These are phyloP conservation scores for Candida yuanshanica DNA, from an alignment of 805 yeast species.

Conservation along the genomic window DNA sequence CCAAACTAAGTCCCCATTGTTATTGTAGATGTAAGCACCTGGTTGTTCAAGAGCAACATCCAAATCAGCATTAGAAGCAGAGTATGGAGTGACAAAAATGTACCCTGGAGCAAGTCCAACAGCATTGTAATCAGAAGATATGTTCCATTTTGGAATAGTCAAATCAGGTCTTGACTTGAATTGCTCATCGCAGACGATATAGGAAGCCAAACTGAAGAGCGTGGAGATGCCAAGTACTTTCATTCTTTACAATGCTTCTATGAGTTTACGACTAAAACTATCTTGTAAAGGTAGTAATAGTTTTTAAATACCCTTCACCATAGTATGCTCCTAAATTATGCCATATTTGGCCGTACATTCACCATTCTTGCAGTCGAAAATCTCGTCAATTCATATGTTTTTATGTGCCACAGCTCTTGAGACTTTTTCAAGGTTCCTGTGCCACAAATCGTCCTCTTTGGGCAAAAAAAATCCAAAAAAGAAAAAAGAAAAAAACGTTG, in stretches of 20 bases:
- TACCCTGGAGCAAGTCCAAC: conserved; percentile 21
- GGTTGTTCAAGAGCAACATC: conserved; percentile 27
- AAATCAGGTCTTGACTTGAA: conserved; percentile 33
- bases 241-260: background rate
- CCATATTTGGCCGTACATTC: too few species aligned
- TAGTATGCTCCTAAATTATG: too few species aligned
- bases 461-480: too few species aligned
- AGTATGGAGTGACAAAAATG: conserved; percentile 30
- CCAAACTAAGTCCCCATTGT: conserved; percentile 34
- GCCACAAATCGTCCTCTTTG: too few species aligned
- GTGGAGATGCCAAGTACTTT: background rate
- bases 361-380: background rate
- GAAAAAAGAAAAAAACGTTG: background rate
- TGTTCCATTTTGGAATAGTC: conserved; percentile 29
- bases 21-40: conserved; percentile 31
- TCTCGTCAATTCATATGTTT: background rate
- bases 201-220: background rate
- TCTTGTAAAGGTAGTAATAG: too few species aligned
- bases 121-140: conserved; percentile 25
- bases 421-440: background rate
- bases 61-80: conserved; percentile 15
- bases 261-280: too few species aligned
- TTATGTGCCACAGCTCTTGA: background rate
- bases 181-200: conserved; percentile 27
- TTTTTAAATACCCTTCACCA: too few species aligned